A percentile compares a stretch with the other conserved stretches of the same genome.
phyloP scores from a whole-genome alignment of 768 basidiomycete species.

The Collybia sp. region DNA sequence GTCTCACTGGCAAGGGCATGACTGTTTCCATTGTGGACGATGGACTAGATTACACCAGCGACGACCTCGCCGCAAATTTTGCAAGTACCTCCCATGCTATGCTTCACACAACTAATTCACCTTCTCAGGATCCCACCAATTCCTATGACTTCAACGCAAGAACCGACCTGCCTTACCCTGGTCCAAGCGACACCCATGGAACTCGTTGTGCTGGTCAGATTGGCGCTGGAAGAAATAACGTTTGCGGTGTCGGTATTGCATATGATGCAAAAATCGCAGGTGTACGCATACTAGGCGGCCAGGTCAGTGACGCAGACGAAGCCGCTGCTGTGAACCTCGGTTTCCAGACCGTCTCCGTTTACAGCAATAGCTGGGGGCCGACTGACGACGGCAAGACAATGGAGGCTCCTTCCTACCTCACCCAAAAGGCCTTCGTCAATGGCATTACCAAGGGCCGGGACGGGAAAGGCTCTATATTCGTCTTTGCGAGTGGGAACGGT shows the following conservation, averaged over 20 bases:
- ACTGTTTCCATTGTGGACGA: constrained; percentile 91
- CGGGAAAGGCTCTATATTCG: constrained; percentile 90
- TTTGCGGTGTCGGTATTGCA: constrained; percentile 92
- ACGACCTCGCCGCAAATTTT: constrained; percentile 87
- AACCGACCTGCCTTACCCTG: constrained; percentile 77
- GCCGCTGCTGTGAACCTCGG: constrained; percentile 92
- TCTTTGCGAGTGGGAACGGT: constrained; percentile 97
- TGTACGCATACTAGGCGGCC: constrained; percentile 91
- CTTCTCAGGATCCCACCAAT: constrained; percentile 68
- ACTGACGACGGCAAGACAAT: constrained; percentile 91
- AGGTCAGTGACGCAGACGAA: constrained; percentile 94
- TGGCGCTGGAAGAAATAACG: constrained; percentile 73
- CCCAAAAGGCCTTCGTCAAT: constrained; percentile 89
- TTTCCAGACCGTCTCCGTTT: constrained; percentile 86
- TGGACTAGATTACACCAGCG: constrained; percentile 85
- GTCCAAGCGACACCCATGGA: constrained; percentile 90
- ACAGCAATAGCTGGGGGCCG: constrained; percentile 97
- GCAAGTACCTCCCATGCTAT: constrained; percentile 43
- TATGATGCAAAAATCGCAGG: constrained; percentile 90
- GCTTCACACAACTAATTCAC: neutral
- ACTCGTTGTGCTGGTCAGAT: constrained; percentile 98
- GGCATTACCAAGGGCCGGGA: constrained; percentile 86
- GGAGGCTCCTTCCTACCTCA: constrained; percentile 90
- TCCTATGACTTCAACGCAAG: constrained; percentile 98
- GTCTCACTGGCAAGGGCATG: constrained; percentile 82